Evolutionary conservation across 768 basidiomycete species (phyloP), one percentile per base, ranked within the genome.

Genomic region (Serendipita indica): DNA sequence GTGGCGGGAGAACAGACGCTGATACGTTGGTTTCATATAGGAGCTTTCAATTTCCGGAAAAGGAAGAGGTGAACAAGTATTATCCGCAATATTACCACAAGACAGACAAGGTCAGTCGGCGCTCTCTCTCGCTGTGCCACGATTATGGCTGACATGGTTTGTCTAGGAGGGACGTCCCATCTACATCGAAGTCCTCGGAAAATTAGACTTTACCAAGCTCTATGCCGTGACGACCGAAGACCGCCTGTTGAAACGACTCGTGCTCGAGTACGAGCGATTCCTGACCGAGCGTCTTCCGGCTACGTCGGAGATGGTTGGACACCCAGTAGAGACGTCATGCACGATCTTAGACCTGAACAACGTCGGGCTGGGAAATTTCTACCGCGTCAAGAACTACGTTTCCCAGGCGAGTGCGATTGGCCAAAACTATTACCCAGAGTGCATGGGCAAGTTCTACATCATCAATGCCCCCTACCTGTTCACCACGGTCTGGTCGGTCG

Each of bases 361-460:
- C 64, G 77, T 76, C 33, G 74, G 75, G 7, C 68, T 98, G 62
- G 70, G 78, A 62, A 81, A 81, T 68, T 98, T 97, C 69, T 92
- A 84, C 70, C 80, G 79, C 66, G 92, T 98, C 72, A 93, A 89
- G 73, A 86, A 89, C 72, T 94, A 91, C 74, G 86, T 98, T 39
- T 78, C 75, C 62, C 70, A 79, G 20, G 87, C 91, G 0, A 73
- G 85, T 0, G 67, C 69, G 27, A 84, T 99, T 70, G 89, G 89
- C 10, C 92, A 96, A 70, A 80, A 96, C 73, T 77, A 86, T 63
- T 98, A 92, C 70, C 89, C 91, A 1, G 89, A 94, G 70, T 81
- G 77, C 63, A 90, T 97, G 94, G 94, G 94, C 74, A 89, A 88
- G 69, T 97, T 99, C 75, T 99, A 89, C 77, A 92, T 98, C 77